Evolutionary conservation across 805 yeast species (phyloP), one percentile per base, ranked within the genome.

Genomic region (Yamadazyma philogaea): DNA sequence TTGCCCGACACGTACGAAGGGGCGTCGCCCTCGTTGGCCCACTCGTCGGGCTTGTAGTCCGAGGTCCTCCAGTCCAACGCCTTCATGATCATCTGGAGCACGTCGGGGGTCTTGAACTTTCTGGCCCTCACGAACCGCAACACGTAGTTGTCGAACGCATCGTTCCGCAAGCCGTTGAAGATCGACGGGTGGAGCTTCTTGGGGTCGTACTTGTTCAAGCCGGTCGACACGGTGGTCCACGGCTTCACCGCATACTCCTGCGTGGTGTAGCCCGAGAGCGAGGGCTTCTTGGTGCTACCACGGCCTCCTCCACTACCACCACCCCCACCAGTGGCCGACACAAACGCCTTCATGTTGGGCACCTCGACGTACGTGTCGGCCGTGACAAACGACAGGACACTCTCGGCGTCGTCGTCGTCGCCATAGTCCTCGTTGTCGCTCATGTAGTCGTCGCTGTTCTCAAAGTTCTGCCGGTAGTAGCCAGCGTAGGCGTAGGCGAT

Each of bases 111-210:
- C 50, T 84, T 79, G 82, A 88, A 88, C 64, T 88, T 88, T 64
- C 96, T 81, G 30, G 96, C 96, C 52, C 96, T 75, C 19, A 87
- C 64, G 55, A 84, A 90, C 54, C 95, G 76, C 55, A 90, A 70
- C 22, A 87, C 39, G 51, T 82, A 63, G 53, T 85, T 83, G 62
- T 93, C 99, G 3, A 95, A 85, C 36, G 82, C 73, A 60, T 91
- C 98, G 32, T 80, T 75, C 64, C 91, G 81, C 3, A 37, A 7
- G 17, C 42, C 50, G 7, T 21, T 27, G 32, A 48, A 27, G 3
- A 89, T 10, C 84, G 81, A 59, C 21, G 60, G 60, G 47, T 78
- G 77, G 7, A 81, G 55, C 16, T 70, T 72, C 17, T 70, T 71
- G 0, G 83, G 77, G 18, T 79, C 71, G 45, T 81, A 61, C 35